Base-by-base conservation (phyloP, 257 asterid species). In the Echium plantagineum region DNA sequence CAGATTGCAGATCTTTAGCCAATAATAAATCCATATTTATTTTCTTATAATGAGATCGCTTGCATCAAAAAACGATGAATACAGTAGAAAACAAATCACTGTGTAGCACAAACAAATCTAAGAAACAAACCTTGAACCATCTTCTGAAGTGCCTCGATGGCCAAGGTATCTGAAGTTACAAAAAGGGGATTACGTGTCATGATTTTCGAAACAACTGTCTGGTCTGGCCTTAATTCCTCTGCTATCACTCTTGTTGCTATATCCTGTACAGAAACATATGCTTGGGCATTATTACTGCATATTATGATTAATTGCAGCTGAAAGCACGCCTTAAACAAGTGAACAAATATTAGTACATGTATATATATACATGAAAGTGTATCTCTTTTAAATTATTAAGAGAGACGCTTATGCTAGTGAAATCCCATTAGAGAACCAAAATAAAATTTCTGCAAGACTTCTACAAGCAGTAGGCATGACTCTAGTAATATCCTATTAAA, bases 141-240 rank as follows among this genome's bases (percentile, higher is more conserved):
- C 83, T 91, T 91, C 74, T 85, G 97, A 81, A 91, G 81, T 74
- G 98, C 98, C 38, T 91, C 98, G 71, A 88, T 88, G 46, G 95
- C 97, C 80, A 86, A 72, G 16, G 94, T 72, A 78, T 91, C 95
- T 6, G 95, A 77, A 68, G 84, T 80, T 69, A 91, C 95, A 73
- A 91, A 88, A 62, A 84, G 82, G 10, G 97, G 98, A 71, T 88
- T 88, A 77, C 95, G 81, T 15, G 97, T 91, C 98, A 88, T 91
- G 73, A 91, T 89, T 78, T 88, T 88, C 5, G 94, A 85, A 76
- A 91, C 81, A 51, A 74, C 46, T 57, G 97, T 88, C 72, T 84
- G 85, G 28, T 88, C 95, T 55, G 96, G 96, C 76, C 81, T 82
- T 85, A 91, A 74, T 63, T 84, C 97, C 80, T 88, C 98, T 24